Percentiles rank a stretch among this genome's conserved stretches.
phyloP scores from a whole-genome alignment of 768 basidiomycete genomes.

The Lepiota venenata region DNA sequence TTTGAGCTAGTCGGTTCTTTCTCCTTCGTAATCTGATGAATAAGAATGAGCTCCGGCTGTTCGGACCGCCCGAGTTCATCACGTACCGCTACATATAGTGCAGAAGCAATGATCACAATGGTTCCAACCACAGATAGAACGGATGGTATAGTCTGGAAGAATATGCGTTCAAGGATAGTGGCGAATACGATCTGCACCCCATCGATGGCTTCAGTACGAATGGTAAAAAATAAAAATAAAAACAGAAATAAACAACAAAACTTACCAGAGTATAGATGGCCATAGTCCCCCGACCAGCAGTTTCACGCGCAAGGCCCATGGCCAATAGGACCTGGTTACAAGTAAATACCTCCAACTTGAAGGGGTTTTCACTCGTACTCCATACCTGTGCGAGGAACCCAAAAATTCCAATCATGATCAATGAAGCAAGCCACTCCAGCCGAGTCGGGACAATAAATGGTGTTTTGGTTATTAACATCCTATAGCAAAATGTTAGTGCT shows the following conservation, averaged over 20 bases:
- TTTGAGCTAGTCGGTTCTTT: background rate
- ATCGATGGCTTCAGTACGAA: background rate
- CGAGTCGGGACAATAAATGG: constrained; percentile 40
- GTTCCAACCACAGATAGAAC: constrained; percentile 60
- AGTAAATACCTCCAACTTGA: background rate
- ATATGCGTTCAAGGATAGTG: constrained; percentile 55
- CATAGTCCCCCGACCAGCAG: constrained; percentile 57
- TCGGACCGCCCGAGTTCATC: no score
- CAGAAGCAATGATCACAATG: constrained; percentile 58
- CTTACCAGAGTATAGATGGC: constrained; percentile 53
- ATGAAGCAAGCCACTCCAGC: constrained; percentile 36
- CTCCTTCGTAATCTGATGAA: constrained; percentile 7
- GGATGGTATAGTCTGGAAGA: constrained; percentile 61
- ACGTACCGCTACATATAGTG: constrained; percentile 64
- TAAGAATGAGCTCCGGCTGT: background rate
- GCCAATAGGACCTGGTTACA: constrained; percentile 13
- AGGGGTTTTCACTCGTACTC: background rate
- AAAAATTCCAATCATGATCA: constrained; percentile 43
- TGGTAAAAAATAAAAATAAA: no score
- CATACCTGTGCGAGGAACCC: constrained; percentile 46
- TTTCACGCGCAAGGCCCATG: constrained; percentile 61
- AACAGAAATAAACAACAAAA: background rate
- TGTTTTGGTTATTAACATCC: constrained; percentile 37
- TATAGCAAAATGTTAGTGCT: constrained; percentile 15
- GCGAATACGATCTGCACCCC: constrained; percentile 61